phyloP scores from a whole-genome alignment of 176 grass and related monocot species.

The Chloris gayana region DNA sequence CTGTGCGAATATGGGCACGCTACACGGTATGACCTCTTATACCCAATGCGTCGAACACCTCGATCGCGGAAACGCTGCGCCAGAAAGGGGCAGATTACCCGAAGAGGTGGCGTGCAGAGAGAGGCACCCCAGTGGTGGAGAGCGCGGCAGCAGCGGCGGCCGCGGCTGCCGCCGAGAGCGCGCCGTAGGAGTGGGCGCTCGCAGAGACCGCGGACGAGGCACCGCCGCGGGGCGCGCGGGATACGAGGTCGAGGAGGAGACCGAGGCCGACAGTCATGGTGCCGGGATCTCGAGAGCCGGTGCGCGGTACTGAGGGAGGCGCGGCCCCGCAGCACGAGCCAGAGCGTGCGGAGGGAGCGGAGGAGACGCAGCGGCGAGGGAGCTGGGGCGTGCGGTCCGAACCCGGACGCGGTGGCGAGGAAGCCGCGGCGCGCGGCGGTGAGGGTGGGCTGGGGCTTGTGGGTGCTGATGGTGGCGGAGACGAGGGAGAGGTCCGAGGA shows the following conservation, averaged over 20 bases:
- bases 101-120: constrained; percentile 55
- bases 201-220: neutral
- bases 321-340: no score
- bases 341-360: no score
- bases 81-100: constrained; percentile 37
- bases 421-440: no score
- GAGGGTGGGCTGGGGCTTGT: no score
- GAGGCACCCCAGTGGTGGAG: constrained; percentile 39
- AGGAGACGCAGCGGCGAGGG: neutral
- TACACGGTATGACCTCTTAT: neutral
- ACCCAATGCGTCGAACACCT: constrained; percentile 34
- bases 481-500: no score
- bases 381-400: no score
- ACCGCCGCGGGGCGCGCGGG: constrained; percentile 22
- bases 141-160: constrained; percentile 44
- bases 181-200: constrained; percentile 40
- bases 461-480: no score
- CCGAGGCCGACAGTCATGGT: constrained; percentile 60
- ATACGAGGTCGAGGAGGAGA: constrained; percentile 62
- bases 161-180: constrained; percentile 41
- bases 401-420: no score
- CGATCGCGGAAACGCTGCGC: neutral
- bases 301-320: neutral
- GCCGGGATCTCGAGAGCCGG: constrained; percentile 32
- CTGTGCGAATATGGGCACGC: neutral